These are phyloP conservation scores for Aspergillus intermedius DNA, from an alignment of 2,329 filamentous ascomycete species.

Conservation along the genomic window DNA sequence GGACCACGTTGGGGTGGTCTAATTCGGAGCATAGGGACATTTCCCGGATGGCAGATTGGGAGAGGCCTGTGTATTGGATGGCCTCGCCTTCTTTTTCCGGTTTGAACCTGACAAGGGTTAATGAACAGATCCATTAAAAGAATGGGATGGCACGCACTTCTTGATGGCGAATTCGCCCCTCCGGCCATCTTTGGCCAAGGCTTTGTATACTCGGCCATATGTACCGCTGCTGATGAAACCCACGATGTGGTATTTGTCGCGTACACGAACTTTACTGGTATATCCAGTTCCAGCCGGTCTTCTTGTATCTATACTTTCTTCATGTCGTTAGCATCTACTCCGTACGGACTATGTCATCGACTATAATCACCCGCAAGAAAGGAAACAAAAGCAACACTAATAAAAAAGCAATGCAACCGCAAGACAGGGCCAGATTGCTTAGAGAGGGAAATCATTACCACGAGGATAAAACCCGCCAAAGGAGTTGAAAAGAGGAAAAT, in stretches of 20 bases:
- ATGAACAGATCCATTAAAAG: slow-evolving; percentile 1
- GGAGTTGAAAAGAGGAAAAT: slow-evolving; percentile 33
- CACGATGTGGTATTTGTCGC: slow-evolving; percentile 90
- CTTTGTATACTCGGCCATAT: slow-evolving; percentile 97
- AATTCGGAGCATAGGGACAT: slow-evolving; percentile 96
- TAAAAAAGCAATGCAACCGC: background rate
- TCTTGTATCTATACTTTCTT: slow-evolving; percentile 33
- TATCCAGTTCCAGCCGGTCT: slow-evolving; percentile 46
- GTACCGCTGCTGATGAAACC: slow-evolving; percentile 98
- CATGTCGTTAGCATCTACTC: slow-evolving; percentile 16
- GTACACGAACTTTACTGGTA: slow-evolving; percentile 73
- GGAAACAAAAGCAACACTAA: slow-evolving; percentile 8
- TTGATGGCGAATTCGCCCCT: slow-evolving; percentile 93
- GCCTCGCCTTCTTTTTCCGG: slow-evolving; percentile 96
- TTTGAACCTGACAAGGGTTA: slow-evolving; percentile 59
- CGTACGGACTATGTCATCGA: background rate
- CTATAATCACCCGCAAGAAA: background rate
- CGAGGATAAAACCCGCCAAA: slow-evolving; percentile 34
- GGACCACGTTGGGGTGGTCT: slow-evolving; percentile 80
- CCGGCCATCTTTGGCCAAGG: slow-evolving; percentile 65
- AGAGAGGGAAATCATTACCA: slow-evolving; percentile 29
- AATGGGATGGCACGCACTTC: slow-evolving; percentile 53
- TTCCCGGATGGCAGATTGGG: slow-evolving; percentile 91
- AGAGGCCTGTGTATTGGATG: slow-evolving; percentile 92
- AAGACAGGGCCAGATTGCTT: background rate